Percentiles rank a stretch among this genome's conserved stretches.
These are phyloP conservation scores for Wickerhamiella brachini DNA, from an alignment of 805 yeast species.

Conservation along the genomic window DNA sequence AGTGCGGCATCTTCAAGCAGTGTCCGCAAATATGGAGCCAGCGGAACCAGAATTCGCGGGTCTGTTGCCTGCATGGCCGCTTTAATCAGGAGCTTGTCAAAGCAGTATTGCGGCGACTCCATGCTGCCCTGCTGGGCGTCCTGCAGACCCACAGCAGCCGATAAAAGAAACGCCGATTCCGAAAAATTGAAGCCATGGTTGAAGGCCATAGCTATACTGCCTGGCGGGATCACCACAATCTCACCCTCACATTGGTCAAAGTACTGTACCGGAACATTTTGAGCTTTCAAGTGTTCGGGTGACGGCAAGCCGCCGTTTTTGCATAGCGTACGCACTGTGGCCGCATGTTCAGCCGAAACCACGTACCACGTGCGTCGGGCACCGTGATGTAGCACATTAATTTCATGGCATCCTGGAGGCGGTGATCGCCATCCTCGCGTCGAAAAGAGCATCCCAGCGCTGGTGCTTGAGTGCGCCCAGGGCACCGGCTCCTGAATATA, in stretches of 20 bases:
- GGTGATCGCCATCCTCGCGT: neutral
- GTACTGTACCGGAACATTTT: conserved; percentile 36
- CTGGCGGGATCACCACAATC: conserved; percentile 55
- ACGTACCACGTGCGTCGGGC: conserved; percentile 79
- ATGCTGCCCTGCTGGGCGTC: neutral
- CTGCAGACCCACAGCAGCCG: neutral
- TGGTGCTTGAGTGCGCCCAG: neutral
- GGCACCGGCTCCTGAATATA: conserved; percentile 30
- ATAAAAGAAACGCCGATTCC: conserved; percentile 1
- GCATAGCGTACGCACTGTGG: conserved; percentile 15
- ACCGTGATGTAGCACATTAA: conserved; percentile 76
- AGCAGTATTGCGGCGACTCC: neutral
- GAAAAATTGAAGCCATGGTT: conserved; percentile 7
- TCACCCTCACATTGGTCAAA: conserved; percentile 62
- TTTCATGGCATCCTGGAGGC: conserved; percentile 38
- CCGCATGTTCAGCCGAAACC: conserved; percentile 54
- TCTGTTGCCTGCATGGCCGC: neutral
- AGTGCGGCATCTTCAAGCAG: neutral
- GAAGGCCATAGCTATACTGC: conserved; percentile 1
- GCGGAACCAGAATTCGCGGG: neutral
- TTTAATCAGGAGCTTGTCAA: neutral
- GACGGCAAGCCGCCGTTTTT: conserved; percentile 27
- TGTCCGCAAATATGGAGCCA: neutral
- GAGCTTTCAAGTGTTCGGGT: conserved; percentile 37
- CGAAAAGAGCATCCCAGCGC: neutral